These are phyloP conservation scores for Chamaecyparis obtusa DNA, from an alignment of 75 land plant genomes.

Conservation along the genomic window DNA sequence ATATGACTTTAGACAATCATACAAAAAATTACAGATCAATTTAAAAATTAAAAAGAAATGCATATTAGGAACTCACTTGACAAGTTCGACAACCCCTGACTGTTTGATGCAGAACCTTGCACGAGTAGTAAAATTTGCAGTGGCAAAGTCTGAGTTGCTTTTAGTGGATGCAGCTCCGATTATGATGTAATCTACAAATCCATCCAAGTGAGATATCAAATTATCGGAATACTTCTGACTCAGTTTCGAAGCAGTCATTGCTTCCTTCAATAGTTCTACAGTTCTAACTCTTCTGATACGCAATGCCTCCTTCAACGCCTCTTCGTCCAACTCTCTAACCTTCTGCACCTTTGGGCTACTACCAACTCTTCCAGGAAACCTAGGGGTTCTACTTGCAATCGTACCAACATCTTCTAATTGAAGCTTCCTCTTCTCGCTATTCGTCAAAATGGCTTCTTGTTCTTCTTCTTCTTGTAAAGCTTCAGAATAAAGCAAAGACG, in stretches of 20 bases:
- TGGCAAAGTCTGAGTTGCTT: conserved; percentile 28
- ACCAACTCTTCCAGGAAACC: conserved; percentile 40
- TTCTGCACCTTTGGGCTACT: background rate
- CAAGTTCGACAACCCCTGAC: conserved; percentile 49
- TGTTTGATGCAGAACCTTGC: conserved; percentile 47
- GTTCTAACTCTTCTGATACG: conserved; percentile 48
- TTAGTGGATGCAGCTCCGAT: conserved; percentile 62
- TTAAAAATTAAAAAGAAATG: background rate
- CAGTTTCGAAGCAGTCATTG: conserved; percentile 38
- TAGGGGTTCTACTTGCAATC: conserved; percentile 18
- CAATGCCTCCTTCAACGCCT: conserved; percentile 36
- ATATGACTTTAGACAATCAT: background rate
- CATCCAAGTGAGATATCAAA: conserved; percentile 34
- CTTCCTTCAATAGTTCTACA: conserved; percentile 38
- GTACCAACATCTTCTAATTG: conserved; percentile 1
- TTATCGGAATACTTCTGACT: conserved; percentile 47
- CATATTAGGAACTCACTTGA: conserved; percentile 46
- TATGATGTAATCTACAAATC: conserved; percentile 58
- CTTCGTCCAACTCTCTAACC: conserved; percentile 23
- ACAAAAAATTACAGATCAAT: background rate
- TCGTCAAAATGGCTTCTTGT: background rate
- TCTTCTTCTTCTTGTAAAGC: background rate
- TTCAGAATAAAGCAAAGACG: background rate
- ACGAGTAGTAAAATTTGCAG: conserved; percentile 48
- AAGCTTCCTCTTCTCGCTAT: conserved; percentile 7